Percentiles rank a stretch among this genome's conserved stretches.
Evolutionary conservation across 768 basidiomycete genomes (phyloP).

Genomic region (Clavulina sp.): DNA sequence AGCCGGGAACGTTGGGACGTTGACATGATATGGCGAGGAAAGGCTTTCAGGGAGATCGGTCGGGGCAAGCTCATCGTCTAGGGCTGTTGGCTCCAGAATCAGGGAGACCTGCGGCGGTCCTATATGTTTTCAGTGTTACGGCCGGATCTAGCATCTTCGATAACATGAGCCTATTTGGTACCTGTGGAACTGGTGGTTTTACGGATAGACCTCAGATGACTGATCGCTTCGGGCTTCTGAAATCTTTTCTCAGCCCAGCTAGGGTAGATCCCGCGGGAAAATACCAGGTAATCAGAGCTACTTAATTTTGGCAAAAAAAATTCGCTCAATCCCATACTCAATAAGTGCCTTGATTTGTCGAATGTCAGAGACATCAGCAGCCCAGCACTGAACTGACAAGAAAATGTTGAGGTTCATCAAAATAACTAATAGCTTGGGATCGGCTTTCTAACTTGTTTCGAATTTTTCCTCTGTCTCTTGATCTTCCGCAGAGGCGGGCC

Average conservation of each 20-base stretch:
- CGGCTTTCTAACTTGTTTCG: background rate
- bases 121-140: too few species aligned
- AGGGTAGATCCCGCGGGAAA: background rate
- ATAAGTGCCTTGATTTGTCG: constrained; percentile 24
- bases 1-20: constrained; percentile 52
- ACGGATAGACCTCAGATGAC: too few species aligned
- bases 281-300: constrained; percentile 66
- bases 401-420: background rate
- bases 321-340: background rate
- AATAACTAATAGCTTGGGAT: too few species aligned
- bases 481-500: background rate
- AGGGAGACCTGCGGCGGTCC: too few species aligned
- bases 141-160: too few species aligned
- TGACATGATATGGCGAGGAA: constrained; percentile 33
- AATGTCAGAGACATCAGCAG: constrained; percentile 45
- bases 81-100: constrained; percentile 3
- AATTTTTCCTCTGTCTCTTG: background rate
- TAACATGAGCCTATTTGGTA: too few species aligned
- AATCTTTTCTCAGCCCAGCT: too few species aligned
- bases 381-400: background rate
- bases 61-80: constrained; percentile 11
- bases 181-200: too few species aligned
- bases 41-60: constrained; percentile 29
- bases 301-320: constrained; percentile 21
- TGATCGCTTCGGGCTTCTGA: too few species aligned